Percentiles rank a stretch among this genome's conserved stretches.
phyloP scores from a whole-genome alignment of 108 stramenopile genomes.

The Skeletonema grethae region DNA sequence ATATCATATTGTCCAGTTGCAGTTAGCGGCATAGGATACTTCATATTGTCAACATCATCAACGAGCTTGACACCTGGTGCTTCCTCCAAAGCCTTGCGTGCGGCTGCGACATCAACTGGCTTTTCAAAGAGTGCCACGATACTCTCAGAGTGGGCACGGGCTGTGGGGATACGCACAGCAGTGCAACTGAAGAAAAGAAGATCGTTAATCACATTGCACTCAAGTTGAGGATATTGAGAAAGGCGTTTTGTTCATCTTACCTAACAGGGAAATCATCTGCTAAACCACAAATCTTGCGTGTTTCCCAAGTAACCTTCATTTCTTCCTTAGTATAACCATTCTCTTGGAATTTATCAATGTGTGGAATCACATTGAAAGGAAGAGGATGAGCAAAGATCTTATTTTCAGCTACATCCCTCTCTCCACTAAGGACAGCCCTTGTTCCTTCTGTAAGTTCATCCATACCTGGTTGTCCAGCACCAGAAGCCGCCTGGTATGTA shows the following conservation, averaged over 20 bases:
- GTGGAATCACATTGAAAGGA: slow-evolving; percentile 98
- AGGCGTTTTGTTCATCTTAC: slow-evolving; percentile 10
- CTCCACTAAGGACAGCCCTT: slow-evolving; percentile 68
- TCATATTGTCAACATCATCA: slow-evolving; percentile 63
- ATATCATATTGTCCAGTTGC: slow-evolving; percentile 96
- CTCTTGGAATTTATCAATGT: slow-evolving; percentile 98
- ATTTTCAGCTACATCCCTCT: slow-evolving; percentile 64
- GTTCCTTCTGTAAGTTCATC: slow-evolving; percentile 92
- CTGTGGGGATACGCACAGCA: slow-evolving; percentile 97
- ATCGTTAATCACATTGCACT: not conserved
- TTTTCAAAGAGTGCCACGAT: slow-evolving; percentile 93
- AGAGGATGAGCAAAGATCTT: slow-evolving; percentile 95
- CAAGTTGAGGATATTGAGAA: not conserved
- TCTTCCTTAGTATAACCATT: slow-evolving; percentile 99
- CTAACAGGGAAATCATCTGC: slow-evolving; percentile 80
- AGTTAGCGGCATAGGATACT: slow-evolving; percentile 97
- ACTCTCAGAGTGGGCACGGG: slow-evolving; percentile 95
- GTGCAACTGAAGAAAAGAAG: slow-evolving; percentile 61
- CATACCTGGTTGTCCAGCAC: slow-evolving; percentile 95
- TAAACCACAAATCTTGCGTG: slow-evolving; percentile 91
- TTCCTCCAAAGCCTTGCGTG: slow-evolving; percentile 72
- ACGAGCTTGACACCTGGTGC: slow-evolving; percentile 86
- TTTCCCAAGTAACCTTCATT: slow-evolving; percentile 99
- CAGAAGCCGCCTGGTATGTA: slow-evolving; percentile 94
- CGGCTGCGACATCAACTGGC: slow-evolving; percentile 81